phyloP scores from a whole-genome alignment of 495 filamentous ascomycete species.

The Coniosporium apollinis region DNA sequence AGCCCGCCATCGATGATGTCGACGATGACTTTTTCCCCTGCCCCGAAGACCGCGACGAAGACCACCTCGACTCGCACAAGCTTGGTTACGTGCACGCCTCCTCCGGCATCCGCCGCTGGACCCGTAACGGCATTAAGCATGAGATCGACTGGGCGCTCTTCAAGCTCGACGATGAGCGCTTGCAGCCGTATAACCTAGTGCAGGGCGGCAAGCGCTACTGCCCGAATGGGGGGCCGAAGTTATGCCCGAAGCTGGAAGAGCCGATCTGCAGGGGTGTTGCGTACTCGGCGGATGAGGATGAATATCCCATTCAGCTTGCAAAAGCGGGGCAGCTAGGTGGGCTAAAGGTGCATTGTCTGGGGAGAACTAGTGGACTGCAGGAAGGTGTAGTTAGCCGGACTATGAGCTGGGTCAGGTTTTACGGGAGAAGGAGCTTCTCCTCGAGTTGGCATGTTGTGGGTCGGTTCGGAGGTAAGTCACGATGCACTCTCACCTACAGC shows the following conservation, averaged over 20 bases:
- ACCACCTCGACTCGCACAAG: constrained; percentile 58
- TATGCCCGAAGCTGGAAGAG: constrained; percentile 11
- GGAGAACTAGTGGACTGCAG: constrained; percentile 76
- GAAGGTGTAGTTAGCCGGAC: constrained; percentile 55
- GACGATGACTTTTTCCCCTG: constrained; percentile 59
- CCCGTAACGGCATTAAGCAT: constrained; percentile 45
- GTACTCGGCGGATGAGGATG: constrained; percentile 16
- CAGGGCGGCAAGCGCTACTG: constrained; percentile 24
- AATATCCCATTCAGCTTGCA: constrained; percentile 23
- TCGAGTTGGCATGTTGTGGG: constrained; percentile 67
- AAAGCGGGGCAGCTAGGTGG: constrained; percentile 39
- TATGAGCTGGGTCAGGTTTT: constrained; percentile 67
- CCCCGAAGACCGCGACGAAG: constrained; percentile 45
- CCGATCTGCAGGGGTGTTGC: constrained; percentile 9
- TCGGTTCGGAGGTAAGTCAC: constrained; percentile 42
- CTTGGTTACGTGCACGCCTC: constrained; percentile 78
- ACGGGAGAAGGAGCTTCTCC: constrained; percentile 61
- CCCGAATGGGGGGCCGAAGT: neutral
- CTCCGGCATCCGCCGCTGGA: constrained; percentile 64
- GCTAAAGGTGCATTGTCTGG: constrained; percentile 70
- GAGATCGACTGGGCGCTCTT: constrained; percentile 96
- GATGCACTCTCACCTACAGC: neutral
- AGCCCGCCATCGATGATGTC: constrained; percentile 77
- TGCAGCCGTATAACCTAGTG: constrained; percentile 52
- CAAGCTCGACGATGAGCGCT: constrained; percentile 53